Evolutionary conservation across 2,329 filamentous ascomycete genomes (phyloP), one percentile per base, ranked within the genome.

Genomic region (Arthrobotrys entomopaga): DNA sequence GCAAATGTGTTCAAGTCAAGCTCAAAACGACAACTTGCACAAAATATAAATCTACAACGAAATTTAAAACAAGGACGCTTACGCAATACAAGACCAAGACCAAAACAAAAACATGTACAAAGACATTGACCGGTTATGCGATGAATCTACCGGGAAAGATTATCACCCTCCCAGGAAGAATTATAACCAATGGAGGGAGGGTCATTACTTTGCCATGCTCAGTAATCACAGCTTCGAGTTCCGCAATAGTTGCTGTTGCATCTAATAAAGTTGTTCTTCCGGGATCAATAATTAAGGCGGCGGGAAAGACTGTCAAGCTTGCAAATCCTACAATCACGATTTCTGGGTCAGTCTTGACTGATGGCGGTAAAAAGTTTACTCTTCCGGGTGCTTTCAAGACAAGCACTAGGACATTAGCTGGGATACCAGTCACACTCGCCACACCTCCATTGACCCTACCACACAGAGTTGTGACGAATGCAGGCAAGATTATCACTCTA

Each of bases 271-370:
- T 49, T 10, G 6, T 49, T 3, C 19, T 49, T 11, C 19, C 2
- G 19, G 46, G 19, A 4, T 49, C 46, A 3, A 22, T 3, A 3
- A 49, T 49, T 19, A 49, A 49, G 11, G 46, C 11, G 10, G 46
- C n/a, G 19, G 46, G 19, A 10, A 49, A 49, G 19, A 49, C 46
- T 19, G 19, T 49, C 46, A 49, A 49, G 46, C 19, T 49, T 11
- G 6, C 46, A 10, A 19, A 49, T 10, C 19, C 46, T 10, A 49
- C 46, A 10, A 22, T 22, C 8, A 49, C 46, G 10, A 49, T 49
- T 8, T 11, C 15, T 19, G 46, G 46, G 16, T 49, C 46, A 16
- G 46, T 49, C 11, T 16, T 49, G 15, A 19, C n/a, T n/a, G 16
- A 49, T 49, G 46, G 46, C 15, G 19, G 10, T 8, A 49, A 49